Base-by-base conservation (phyloP, 768 basidiomycete genomes). In the Russula vinacea region DNA sequence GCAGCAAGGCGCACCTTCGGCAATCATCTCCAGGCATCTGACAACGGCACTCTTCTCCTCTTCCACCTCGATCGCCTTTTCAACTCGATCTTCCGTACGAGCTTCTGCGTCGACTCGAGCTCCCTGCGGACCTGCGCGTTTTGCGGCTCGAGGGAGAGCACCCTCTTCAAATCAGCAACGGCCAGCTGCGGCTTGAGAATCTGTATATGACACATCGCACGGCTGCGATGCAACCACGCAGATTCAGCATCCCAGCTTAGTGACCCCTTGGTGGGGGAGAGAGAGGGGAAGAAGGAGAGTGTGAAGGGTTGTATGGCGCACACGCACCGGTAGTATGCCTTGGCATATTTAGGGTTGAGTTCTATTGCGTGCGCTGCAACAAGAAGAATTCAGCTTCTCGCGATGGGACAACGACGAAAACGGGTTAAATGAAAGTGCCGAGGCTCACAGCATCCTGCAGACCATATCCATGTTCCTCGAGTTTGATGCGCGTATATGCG, bases 381-480 rank as follows among this genome's bases (percentile, higher is more conserved):
- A 37, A 29, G 35, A 51, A 7, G 0, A 26, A 24, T 37, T 47
- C 33, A 60, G 37, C 56, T 32, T 37, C 39, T 39, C 45, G 39
- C 19, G 24, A 49, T 35, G 29, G 33, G 16, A 61, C n/a, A n/a
- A n/a, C 10, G n/a, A 47, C n/a, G 2, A 33, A 11, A 26, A 13
- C 11, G 32, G 13, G 53, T 1, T n/a, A 16, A 22, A 16, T 1
- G 33, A n/a, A n/a, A n/a, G n/a, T n/a, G n/a, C n/a, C n/a, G n/a
- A 40, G 44, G 83, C 89, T 73, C 71, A 94, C 94, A 84, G 93
- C 86, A 78, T 98, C 96, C 33, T 79, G 78, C 32, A 96, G 82
- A 17, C 94, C 97, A 72, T 94, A 94, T 3, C 97, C 97, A 70
- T 90, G 89, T 76, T 99, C 88, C 74, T 99, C 90, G 60, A 98